Evolutionary conservation across 169 alveolate genomes (phyloP).

Genomic region (Eimeria sp.): DNA sequence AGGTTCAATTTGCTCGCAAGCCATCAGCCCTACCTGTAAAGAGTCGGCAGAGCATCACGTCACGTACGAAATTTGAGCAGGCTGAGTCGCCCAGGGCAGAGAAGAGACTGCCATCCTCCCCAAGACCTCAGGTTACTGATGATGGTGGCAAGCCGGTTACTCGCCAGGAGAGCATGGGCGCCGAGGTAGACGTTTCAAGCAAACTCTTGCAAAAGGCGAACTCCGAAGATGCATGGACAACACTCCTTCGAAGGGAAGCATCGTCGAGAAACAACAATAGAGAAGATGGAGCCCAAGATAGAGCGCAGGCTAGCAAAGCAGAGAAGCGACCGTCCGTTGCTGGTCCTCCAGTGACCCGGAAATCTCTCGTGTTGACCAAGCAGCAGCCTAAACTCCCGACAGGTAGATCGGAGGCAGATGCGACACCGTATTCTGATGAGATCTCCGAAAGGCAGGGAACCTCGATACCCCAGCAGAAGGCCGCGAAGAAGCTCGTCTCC

Average conservation of each 20-base stretch:
- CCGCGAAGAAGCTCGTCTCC: slow-evolving; percentile 20
- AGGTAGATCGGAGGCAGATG: slow-evolving; percentile 17
- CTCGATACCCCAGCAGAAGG: slow-evolving; percentile 1
- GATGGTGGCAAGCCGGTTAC: slow-evolving; percentile 10
- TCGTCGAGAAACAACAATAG: background rate
- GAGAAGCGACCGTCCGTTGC: slow-evolving; percentile 13
- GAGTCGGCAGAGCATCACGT: background rate
- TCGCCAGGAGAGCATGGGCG: background rate
- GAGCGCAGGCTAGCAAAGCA: background rate
- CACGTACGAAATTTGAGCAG: background rate
- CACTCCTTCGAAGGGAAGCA: background rate
- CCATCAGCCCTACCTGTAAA: slow-evolving; percentile 28
- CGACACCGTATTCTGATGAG: slow-evolving; percentile 43
- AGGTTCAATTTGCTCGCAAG: background rate
- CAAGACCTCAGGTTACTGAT: slow-evolving; percentile 1
- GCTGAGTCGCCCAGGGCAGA: background rate
- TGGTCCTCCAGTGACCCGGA: slow-evolving; percentile 36
- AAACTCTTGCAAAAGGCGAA: background rate
- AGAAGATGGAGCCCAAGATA: background rate
- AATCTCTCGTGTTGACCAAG: slow-evolving; percentile 23
- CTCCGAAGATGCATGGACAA: slow-evolving; percentile 53
- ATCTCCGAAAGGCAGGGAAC: background rate
- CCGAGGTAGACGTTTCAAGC: background rate
- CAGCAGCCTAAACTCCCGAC: slow-evolving; percentile 61
- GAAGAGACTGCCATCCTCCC: slow-evolving; percentile 8